Conservation (phyloP, 176 grass and related monocot genomes). For the Pontederia paniculata region DNA sequence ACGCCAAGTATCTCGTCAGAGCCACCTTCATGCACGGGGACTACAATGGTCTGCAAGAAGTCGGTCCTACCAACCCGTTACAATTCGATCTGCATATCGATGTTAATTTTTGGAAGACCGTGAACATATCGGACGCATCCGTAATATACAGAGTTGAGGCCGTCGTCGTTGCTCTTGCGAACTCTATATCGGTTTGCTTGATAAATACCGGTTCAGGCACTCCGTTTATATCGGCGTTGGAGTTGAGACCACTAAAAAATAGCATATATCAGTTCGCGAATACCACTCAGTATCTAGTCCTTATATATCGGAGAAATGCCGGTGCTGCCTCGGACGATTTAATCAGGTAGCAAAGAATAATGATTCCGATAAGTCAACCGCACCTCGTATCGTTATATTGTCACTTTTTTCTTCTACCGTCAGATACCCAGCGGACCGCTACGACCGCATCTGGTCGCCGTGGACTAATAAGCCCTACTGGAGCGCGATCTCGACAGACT, state of each 20-base stretch:
- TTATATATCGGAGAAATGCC: background rate
- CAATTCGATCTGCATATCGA: constrained; percentile 20
- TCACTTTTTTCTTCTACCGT: background rate
- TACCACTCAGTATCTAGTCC: constrained; percentile 11
- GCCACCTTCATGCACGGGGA: constrained; percentile 10
- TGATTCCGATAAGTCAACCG: too few relatives aligned
- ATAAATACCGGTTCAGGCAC: constrained; percentile 16
- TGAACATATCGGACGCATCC: background rate
- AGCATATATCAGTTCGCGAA: constrained; percentile 18
- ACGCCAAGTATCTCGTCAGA: constrained; percentile 10
- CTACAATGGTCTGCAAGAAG: constrained; percentile 5
- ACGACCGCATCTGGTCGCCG: background rate
- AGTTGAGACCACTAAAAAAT: constrained; percentile 22
- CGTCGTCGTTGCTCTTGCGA: background rate
- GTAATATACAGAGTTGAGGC: background rate
- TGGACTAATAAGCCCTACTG: background rate
- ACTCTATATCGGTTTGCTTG: constrained; percentile 12
- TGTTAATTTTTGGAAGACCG: background rate
- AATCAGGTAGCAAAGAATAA: background rate
- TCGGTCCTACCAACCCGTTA: background rate
- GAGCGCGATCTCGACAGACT: constrained; percentile 1
- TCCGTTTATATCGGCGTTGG: constrained; percentile 20
- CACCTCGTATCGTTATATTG: too few relatives aligned
- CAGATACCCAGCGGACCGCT: background rate
- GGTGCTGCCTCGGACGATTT: background rate